These are phyloP conservation scores for Hymenotorrendiella dingleyae DNA, from an alignment of 2,329 filamentous ascomycete species.

Conservation along the genomic window DNA sequence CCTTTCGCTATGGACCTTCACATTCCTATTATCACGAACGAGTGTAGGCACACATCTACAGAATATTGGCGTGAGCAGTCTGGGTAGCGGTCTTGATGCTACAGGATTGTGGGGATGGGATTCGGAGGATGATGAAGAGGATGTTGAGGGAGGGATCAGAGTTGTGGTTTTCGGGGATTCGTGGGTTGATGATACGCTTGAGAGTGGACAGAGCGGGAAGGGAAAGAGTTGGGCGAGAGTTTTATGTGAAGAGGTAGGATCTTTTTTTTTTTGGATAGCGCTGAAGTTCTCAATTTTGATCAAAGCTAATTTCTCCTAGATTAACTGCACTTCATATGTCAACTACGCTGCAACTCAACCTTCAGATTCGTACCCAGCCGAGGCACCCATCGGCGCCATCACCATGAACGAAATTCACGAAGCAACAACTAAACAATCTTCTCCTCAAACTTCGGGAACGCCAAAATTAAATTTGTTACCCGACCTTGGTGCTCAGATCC, in stretches of 20 bases:
- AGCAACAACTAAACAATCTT: conserved; percentile 1
- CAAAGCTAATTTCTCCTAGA: conserved; percentile 13
- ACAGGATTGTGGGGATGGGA: conserved; percentile 20
- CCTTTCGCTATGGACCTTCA: conserved; percentile 19
- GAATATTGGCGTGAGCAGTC: conserved; percentile 17
- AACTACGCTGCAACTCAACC: conserved; percentile 27
- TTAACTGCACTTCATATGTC: conserved; percentile 26
- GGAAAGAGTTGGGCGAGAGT: conserved; percentile 26
- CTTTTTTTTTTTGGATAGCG: not conserved
- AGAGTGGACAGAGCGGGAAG: conserved; percentile 12
- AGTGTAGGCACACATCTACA: conserved; percentile 16
- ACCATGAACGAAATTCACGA: conserved; percentile 21
- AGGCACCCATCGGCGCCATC: conserved; percentile 21
- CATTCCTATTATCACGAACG: conserved; percentile 15
- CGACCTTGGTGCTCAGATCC: conserved; percentile 25
- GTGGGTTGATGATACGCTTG: conserved; percentile 25
- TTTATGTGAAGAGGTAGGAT: conserved; percentile 27
- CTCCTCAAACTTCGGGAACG: not conserved
- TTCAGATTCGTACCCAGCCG: conserved; percentile 12
- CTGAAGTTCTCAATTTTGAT: too few relatives aligned
- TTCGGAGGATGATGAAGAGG: conserved; percentile 7
- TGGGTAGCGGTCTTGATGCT: conserved; percentile 16
- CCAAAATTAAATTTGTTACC: conserved; percentile 15
- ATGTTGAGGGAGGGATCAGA: conserved; percentile 13
- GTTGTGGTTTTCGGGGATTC: conserved; percentile 30